Evolutionary conservation across 2,329 filamentous ascomycete genomes (phyloP).

Genomic region (Calonectria naviculata): DNA sequence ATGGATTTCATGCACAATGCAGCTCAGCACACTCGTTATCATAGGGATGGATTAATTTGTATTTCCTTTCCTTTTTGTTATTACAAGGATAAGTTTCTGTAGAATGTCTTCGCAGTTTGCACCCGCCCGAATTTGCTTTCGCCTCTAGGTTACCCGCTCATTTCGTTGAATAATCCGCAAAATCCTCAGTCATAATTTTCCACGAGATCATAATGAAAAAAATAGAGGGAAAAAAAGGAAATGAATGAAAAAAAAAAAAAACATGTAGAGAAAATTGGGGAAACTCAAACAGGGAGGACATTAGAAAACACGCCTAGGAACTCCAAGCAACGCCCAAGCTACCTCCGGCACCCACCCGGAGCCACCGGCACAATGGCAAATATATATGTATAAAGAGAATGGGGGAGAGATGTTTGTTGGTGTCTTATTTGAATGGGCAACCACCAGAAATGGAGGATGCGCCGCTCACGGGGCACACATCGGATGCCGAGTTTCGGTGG

Average conservation of each 20-base stretch:
- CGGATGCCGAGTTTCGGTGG: conserved; percentile 23
- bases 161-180: conserved; percentile 27
- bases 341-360: conserved; percentile 6
- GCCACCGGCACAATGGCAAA: conserved; percentile 1
- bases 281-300: neutral
- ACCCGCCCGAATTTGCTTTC: conserved; percentile 13
- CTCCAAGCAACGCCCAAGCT: conserved; percentile 13
- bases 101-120: conserved; percentile 18
- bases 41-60: conserved; percentile 18
- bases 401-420: neutral
- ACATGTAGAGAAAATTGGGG: neutral
- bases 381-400: neutral
- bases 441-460: conserved; percentile 17
- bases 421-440: conserved; percentile 23
- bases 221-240: neutral
- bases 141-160: conserved; percentile 25
- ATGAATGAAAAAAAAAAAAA: neutral
- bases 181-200: conserved; percentile 20
- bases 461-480: conserved; percentile 24
- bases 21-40: neutral
- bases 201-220: conserved; percentile 7
- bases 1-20: neutral
- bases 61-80: conserved; percentile 19
- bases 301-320: conserved; percentile 3
- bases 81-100: conserved; percentile 31